A percentile compares a stretch with the other conserved stretches of the same genome.
phyloP scores from a whole-genome alignment of 2,329 filamentous ascomycete genomes.

The Microcyclospora tardicrescens region DNA sequence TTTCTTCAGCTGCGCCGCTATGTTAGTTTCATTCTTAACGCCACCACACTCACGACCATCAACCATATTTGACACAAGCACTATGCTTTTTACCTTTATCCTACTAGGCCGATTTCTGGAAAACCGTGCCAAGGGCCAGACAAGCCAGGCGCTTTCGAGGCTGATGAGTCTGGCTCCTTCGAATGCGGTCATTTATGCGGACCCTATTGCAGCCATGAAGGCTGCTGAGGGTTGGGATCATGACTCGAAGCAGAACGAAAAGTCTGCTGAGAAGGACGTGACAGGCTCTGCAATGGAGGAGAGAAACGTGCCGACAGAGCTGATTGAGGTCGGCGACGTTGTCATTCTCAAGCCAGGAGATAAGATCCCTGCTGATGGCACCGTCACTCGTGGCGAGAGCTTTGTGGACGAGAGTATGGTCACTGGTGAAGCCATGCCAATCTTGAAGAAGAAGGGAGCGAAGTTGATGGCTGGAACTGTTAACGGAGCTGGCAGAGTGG shows the following conservation, averaged over 20 bases:
- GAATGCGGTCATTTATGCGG: conserved; percentile 91
- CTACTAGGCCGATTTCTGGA: conserved; percentile 83
- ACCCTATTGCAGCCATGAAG: conserved; percentile 88
- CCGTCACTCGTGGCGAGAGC: conserved; percentile 75
- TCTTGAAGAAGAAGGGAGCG: conserved; percentile 72
- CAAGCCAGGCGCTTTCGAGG: conserved; percentile 79
- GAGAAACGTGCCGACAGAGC: conserved; percentile 77
- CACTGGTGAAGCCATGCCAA: conserved; percentile 90
- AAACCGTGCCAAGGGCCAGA: conserved; percentile 90
- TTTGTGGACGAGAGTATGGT: conserved; percentile 98
- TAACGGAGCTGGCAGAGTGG: conserved; percentile 81
- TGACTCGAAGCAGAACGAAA: conserved; percentile 31
- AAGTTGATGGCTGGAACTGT: conserved; percentile 85
- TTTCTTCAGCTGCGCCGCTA: conserved; percentile 82
- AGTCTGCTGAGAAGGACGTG: conserved; percentile 23
- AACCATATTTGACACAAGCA: conserved; percentile 94
- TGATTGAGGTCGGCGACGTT: conserved; percentile 86
- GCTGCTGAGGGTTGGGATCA: conserved; percentile 65
- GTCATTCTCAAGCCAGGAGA: conserved; percentile 88
- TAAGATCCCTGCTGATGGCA: conserved; percentile 89
- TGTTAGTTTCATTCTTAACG: conserved; percentile 67
- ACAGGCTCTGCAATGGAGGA: conserved; percentile 60
- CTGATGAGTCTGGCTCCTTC: conserved; percentile 94
- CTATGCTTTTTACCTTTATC: conserved; percentile 95
- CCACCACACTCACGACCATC: conserved; percentile 66